Evolutionary conservation across 805 yeast genomes (phyloP).

Genomic region (Pichia membranifaciens): DNA sequence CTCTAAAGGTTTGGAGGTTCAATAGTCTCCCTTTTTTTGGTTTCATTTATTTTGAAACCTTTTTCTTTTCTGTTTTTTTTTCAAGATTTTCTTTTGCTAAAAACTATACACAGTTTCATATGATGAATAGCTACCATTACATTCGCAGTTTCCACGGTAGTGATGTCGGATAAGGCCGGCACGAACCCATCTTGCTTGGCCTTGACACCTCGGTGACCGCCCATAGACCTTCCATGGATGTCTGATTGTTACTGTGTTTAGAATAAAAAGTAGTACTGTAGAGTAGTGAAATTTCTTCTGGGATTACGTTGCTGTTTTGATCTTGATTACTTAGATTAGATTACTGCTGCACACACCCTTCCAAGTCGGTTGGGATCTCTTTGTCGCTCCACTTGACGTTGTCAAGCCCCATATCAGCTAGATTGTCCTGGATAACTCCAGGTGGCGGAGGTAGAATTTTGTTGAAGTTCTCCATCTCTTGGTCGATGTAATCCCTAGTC

Average conservation of each 20-base stretch:
- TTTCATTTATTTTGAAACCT: constrained; percentile 9
- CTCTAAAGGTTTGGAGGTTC: constrained; percentile 7
- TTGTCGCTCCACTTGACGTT: constrained; percentile 32
- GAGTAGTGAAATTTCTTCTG: not conserved
- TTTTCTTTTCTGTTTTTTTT: no score
- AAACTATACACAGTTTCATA: constrained; percentile 27
- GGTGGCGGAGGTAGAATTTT: constrained; percentile 76
- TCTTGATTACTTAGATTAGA: not conserved
- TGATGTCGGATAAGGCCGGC: constrained; percentile 47
- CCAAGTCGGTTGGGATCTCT: constrained; percentile 51
- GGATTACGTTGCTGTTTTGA: not conserved
- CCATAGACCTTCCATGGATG: constrained; percentile 85
- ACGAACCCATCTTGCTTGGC: constrained; percentile 55
- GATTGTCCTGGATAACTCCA: constrained; percentile 48
- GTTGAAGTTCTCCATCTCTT: constrained; percentile 61
- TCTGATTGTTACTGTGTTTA: constrained; percentile 46
- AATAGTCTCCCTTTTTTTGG: constrained; percentile 5
- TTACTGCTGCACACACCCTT: constrained; percentile 45
- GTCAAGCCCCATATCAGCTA: constrained; percentile 38
- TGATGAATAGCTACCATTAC: constrained; percentile 76
- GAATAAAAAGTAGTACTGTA: not conserved
- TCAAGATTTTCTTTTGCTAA: not conserved
- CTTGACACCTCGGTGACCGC: constrained; percentile 85
- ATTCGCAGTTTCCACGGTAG: constrained; percentile 98
- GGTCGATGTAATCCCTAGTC: constrained; percentile 46